Evolutionary conservation across 345 rosid genomes (phyloP), one percentile per base, ranked within the genome.

Genomic region (Eucalyptus polybractea): DNA sequence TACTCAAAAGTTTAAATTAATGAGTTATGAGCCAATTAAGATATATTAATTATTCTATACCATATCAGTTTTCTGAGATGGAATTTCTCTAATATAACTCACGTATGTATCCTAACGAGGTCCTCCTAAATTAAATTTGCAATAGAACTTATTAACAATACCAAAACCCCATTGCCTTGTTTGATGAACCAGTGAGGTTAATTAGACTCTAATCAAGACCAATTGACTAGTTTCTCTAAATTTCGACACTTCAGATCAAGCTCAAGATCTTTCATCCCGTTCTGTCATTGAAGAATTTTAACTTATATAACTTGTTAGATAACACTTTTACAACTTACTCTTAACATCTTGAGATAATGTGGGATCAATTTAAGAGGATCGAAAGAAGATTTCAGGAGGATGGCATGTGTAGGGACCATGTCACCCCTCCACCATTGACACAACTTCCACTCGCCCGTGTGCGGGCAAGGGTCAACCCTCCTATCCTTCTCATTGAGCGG

Each of bases 11-110:
- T 3, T 53, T 53, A 19, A 53, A 53, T 3, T 7, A 7, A 53
- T 53, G 10, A 19, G 1, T 53, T 19, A 53, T 19, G 4, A 19
- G 56, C 2, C 24, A 19, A 53, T 53, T 7, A 53, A 19, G 24
- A 53, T 53, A 53, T 19, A 53, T 53, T 53, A 53, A 53, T 1
- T 53, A 53, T 4, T 53, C 0, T 53, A 7, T 53, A 53, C 10
- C 4, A 53, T 4, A 19, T 53, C 10, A 19, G 10, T 53, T 19
- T 8, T 53, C 2, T 53, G 10, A 53, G 0, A 3, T 19, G 9
- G 2, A 53, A 19, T 53, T 53, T 53, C 10, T 53, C 10, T 53
- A 19, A 53, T 53, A 19, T 4, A 53, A 53, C 56, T 53, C 24
- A 53, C 10, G 1, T 53, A 0, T 53, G 56, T 53, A 53, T 53